Base-by-base conservation (phyloP, 768 basidiomycete genomes). In the Mrakia blollopis region DNA sequence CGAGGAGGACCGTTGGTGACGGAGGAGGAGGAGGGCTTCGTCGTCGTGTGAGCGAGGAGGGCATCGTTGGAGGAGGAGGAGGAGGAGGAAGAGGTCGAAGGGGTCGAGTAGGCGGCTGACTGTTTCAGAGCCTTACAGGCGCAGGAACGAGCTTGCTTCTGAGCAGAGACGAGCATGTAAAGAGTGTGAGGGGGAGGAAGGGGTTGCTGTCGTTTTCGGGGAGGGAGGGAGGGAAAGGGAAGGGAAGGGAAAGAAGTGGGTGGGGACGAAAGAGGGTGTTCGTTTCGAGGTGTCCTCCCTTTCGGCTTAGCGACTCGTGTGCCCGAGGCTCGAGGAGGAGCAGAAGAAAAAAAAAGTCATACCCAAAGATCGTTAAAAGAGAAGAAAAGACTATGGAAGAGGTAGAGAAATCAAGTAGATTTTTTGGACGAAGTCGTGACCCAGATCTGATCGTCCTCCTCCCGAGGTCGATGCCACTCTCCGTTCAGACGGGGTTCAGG, bases 1-100 rank as follows among this genome's bases (percentile, higher is more conserved):
- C 65, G 35, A 35, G 65, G 65, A n/a, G 65, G 65, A 5, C 65
- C 65, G n/a, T 68, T 68, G 14, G 14, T 18, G n/a, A 68, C 65
- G 6, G 65, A 23, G 8, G 62, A 14, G 3, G 65, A 68, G 18
- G 65, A 68, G 16, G 65, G 37, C n/a, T 68, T 68, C 39, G 39
- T 25, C 3, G 65, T 68, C 10, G 65, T 68, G 13, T 25, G 28
- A n/a, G 37, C 37, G 37, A 68, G 37, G 35, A 41, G 37, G 35
- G 35, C 65, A 39, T 68, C 65, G 35, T 35, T 13, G 2, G 65
- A 68, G 21, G 65, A 68, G 18, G 37, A 68, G 10, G 65, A 35
- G 18, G 63, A 67, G 16, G 65, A 41, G 65, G 65, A 41, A 2
- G 65, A 39, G 9, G 32, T 13, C 9, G 63, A 39, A 39, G 65